Evolutionary conservation across 148 eudicot genomes (phyloP), one percentile per base, ranked within the genome.

Genomic region (Silene conica): DNA sequence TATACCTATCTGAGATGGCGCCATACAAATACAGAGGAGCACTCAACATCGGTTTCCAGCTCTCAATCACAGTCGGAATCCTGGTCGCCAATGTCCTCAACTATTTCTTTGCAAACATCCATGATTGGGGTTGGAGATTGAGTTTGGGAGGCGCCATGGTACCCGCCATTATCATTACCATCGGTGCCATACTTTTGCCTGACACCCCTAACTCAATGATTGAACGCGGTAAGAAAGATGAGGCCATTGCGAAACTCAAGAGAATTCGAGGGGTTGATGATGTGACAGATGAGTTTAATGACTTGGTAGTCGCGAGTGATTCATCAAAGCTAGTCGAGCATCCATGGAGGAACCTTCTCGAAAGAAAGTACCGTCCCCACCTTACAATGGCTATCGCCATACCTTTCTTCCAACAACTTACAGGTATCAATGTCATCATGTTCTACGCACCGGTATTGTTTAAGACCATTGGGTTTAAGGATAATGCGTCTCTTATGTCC

Each of bases 381-480:
- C 82, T 84, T 1, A 61, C 61, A 6, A 63, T 84, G 1, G 78
- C 74, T 15, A 3, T 68, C 3, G 28, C 67, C 3, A 79, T 84
- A 5, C 87, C 87, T 0, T 81, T 79, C 45, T 84, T 84, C 73
- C 84, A 84, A 50, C 87, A 84, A 18, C 15, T 84, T 19, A 83
- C 83, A 0, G 86, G 86, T 12, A 84, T 84, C 22, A 84, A 84
- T 64, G 84, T 81, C 8, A 85, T 82, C 67, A 80, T 77, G 81
- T 85, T 85, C 16, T 85, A 82, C 6, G 85, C 83, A 0, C 87
- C 87, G 0, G 76, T 85, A 5, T 63, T 85, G 5, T 85, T 85
- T 54, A 79, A 72, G 74, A 82, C 85, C 0, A 70, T 85, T 8
- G 87, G 85, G 0, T 85, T 85, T 23, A 81, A 81, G 18, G 63